Percentiles rank a stretch among this genome's conserved stretches.
phyloP scores from a whole-genome alignment of 257 asterid genomes.

The Scutellaria barbata region DNA sequence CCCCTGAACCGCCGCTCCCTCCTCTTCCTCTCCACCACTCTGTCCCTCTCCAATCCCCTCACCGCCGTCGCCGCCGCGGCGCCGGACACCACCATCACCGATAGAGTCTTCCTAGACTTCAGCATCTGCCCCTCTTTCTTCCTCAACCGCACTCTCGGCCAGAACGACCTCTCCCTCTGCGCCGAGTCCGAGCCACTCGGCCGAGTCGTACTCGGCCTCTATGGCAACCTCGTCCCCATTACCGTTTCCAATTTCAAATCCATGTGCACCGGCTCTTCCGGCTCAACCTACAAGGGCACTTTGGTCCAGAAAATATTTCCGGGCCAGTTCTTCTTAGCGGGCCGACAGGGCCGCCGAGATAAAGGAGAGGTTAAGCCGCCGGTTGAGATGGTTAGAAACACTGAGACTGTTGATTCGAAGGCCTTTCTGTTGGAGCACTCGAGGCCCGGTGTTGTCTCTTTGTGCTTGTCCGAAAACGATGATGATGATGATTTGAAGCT shows the following conservation, averaged over 20 bases:
- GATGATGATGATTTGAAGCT: conserved; percentile 80
- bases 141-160: conserved; percentile 75
- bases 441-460: conserved; percentile 72
- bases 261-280: conserved; percentile 77
- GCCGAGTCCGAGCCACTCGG: conserved; percentile 67
- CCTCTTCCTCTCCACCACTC: conserved; percentile 64
- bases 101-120: conserved; percentile 81
- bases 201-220: conserved; percentile 79
- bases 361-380: conserved; percentile 89
- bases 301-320: conserved; percentile 77
- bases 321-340: conserved; percentile 79
- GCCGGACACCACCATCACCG: conserved; percentile 81
- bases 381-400: conserved; percentile 52
- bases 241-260: conserved; percentile 85
- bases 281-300: conserved; percentile 82
- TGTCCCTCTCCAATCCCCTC: conserved; percentile 49
- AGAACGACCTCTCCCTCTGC: conserved; percentile 69
- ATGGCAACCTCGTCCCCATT: conserved; percentile 78
- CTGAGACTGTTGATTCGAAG: conserved; percentile 68
- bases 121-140: conserved; percentile 83
- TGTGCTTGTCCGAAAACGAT: conserved; percentile 86
- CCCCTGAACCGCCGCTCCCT: conserved; percentile 63
- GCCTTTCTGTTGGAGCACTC: conserved; percentile 71
- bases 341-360: conserved; percentile 79
- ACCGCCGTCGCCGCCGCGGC: conserved; percentile 44